phyloP scores from a whole-genome alignment of 345 rosid genomes.

The Eucalyptus paniculata region DNA sequence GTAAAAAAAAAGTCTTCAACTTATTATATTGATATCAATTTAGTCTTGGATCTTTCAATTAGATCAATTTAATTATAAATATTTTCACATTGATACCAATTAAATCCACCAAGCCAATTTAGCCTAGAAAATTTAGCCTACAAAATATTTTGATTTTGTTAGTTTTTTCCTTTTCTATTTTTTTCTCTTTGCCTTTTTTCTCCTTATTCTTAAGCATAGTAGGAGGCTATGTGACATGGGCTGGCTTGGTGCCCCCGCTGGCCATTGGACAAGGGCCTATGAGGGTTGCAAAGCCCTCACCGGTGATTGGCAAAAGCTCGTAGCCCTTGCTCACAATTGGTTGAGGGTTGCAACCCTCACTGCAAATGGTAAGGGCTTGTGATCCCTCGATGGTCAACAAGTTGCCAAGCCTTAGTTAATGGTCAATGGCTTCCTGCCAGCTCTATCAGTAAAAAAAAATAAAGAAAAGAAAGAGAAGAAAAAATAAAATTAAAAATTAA shows the following conservation, averaged over 20 bases:
- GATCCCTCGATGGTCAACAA: accelerated
- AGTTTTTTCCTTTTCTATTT: too few species aligned
- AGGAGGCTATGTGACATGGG: too few species aligned
- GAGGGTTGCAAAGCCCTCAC: neutral
- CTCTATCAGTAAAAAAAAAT: too few species aligned
- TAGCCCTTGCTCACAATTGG: neutral
- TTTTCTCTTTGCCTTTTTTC: too few species aligned
- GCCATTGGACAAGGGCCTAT: neutral
- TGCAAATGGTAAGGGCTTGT: too few species aligned
- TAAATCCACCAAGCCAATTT: accelerated
- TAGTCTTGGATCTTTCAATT: too few species aligned
- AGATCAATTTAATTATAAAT: too few species aligned
- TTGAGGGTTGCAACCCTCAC: neutral
- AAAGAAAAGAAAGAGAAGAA: too few species aligned
- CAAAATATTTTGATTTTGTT: too few species aligned
- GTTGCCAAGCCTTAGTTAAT: neutral
- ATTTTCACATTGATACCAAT: neutral
- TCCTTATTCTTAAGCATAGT: too few species aligned
- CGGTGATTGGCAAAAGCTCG: accelerated
- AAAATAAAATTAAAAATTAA: too few species aligned
- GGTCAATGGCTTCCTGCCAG: neutral
- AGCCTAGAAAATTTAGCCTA: neutral
- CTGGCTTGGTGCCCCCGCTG: accelerated
- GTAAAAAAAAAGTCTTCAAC: neutral
- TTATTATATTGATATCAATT: too few species aligned